Evolutionary conservation across 2,329 filamentous ascomycete species (phyloP), one percentile per base, ranked within the genome.

Genomic region (Ophiocordyceps camponoti-leonardi): DNA sequence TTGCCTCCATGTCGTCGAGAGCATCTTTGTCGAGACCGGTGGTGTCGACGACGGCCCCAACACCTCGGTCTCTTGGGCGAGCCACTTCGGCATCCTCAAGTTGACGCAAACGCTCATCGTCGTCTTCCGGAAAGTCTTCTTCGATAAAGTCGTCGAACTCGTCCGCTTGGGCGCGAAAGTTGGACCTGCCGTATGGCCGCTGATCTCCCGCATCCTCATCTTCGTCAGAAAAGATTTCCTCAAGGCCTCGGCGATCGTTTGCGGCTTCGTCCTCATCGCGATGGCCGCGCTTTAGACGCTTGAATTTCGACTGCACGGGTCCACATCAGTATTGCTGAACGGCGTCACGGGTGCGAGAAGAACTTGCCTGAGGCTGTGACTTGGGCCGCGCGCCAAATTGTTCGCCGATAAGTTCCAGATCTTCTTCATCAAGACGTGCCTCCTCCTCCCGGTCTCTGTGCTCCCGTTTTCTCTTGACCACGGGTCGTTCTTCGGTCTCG

Each of bases 141-240:
- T 96, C 90, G 57, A 98, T 98, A 63, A 98, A 98, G 60, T 90
- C 88, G 49, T 86, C 86, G 61, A 94, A 86, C 56, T 94, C 86
- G 61, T 93, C 84, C 42, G 76, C 75, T 49, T 75, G 69, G 33
- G 71, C 70, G 48, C 83, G 73, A 49, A 76, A 75, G 50, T 61
- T 68, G 6, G 68, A 63, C 50, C 74, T 65, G 31, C 63, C 65
- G 47, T 75, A 76, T 2, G 61, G 60, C 47, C 71, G 65, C 37
- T 74, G 71, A 6, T 77, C 73, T 46, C 50, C 72, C 47, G 73
- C 77, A 18, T 83, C 79, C 46, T 94, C 88, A 50, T 96, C 90
- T 45, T 95, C 90, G 52, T 94, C 90, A 33, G 86, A 88, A 62
- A 98, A 98, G 52, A 98, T 96, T 54, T 95, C 82, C 53, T 87